These are phyloP conservation scores for Gaultheria prostrata DNA, from an alignment of 148 eudicot species.

Conservation along the genomic window DNA sequence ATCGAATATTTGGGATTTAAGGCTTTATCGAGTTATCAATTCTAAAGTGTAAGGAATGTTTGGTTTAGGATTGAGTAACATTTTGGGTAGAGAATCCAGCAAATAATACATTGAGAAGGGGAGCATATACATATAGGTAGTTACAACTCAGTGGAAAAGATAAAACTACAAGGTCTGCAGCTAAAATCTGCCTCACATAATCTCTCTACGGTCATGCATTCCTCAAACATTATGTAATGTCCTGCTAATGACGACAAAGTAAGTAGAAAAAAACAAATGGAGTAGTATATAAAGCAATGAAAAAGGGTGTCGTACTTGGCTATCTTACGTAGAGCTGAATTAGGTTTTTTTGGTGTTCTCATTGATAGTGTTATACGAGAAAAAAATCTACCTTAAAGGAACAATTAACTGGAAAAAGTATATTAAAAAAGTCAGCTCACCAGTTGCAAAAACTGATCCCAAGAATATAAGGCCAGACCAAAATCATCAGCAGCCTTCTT, in stretches of 20 bases:
- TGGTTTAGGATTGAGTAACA: background rate
- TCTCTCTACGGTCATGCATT: background rate
- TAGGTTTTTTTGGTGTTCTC: too few relatives aligned
- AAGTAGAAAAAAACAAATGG: background rate
- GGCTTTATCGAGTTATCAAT: background rate
- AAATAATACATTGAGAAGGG: background rate
- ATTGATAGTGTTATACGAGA: background rate
- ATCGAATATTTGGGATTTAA: background rate
- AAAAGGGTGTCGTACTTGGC: background rate
- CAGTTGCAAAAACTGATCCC: slow-evolving; percentile 59
- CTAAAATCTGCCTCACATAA: background rate
- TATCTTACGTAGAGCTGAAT: too few relatives aligned
- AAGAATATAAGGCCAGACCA: slow-evolving; percentile 47
- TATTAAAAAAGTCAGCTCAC: slow-evolving; percentile 26
- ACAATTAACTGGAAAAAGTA: background rate
- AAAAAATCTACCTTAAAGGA: background rate
- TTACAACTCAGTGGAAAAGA: background rate
- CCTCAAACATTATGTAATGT: background rate
- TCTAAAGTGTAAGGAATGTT: background rate
- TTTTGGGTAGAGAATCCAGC: background rate
- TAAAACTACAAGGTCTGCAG: background rate
- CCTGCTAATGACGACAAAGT: background rate
- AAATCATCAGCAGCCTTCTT: slow-evolving; percentile 38
- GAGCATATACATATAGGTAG: background rate
- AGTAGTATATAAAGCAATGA: background rate